phyloP scores from a whole-genome alignment of 495 filamentous ascomycete species.

The Penicillium pancosmium region DNA sequence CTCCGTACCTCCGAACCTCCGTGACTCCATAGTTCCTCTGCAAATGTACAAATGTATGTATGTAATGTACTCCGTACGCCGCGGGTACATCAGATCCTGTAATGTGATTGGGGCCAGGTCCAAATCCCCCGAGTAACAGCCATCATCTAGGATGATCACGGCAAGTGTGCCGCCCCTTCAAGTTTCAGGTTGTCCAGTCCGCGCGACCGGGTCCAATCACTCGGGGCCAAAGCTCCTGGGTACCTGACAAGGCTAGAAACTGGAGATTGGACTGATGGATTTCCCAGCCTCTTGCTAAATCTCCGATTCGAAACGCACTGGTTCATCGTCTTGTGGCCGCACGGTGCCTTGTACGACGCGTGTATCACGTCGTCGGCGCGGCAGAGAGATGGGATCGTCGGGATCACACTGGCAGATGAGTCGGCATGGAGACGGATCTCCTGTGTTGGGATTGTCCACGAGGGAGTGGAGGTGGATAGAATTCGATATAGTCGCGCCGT shows the following conservation, averaged over 20 bases:
- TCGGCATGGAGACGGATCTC: not conserved
- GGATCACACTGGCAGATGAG: not conserved
- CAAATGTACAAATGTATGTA: no score
- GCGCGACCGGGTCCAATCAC: constrained; percentile 18
- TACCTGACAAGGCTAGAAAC: constrained; percentile 5
- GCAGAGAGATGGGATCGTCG: not conserved
- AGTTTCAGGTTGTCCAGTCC: constrained; percentile 9
- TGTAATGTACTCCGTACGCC: not conserved
- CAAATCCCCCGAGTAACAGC: not conserved
- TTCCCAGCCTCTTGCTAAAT: not conserved
- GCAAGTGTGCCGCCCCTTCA: constrained; percentile 2
- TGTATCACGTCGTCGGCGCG: not conserved
- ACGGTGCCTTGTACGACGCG: not conserved
- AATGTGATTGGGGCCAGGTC: not conserved
- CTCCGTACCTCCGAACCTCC: not conserved
- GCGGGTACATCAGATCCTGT: not conserved
- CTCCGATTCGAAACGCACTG: not conserved
- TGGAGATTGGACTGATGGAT: not conserved
- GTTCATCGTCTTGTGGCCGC: not conserved
- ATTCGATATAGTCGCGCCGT: constrained; percentile 6
- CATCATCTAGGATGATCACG: not conserved
- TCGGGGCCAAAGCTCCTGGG: constrained; percentile 14
- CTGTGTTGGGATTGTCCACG: not conserved
- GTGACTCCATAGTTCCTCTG: not conserved
- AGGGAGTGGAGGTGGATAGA: not conserved